phyloP scores from a whole-genome alignment of 805 yeast species.

The Saturnispora hagleri region DNA sequence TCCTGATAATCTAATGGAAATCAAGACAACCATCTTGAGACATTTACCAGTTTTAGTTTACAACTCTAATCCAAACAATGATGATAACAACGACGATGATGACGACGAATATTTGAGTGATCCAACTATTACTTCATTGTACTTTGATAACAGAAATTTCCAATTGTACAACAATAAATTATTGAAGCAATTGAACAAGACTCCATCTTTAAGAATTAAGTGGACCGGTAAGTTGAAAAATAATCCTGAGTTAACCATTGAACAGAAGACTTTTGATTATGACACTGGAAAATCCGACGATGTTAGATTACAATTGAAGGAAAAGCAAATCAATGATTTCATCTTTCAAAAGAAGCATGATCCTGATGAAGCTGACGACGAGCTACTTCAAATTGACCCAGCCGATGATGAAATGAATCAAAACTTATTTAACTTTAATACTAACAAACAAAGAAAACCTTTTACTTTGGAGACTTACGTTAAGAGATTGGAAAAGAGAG shows the following conservation, averaged over 20 bases:
- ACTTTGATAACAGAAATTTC: constrained; percentile 77
- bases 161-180: constrained; percentile 82
- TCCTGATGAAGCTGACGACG: constrained; percentile 6
- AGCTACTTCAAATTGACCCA: constrained; percentile 36
- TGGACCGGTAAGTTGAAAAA: constrained; percentile 83
- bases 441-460: constrained; percentile 20
- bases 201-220: constrained; percentile 72
- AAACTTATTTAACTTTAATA: constrained; percentile 6
- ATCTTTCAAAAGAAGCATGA: constrained; percentile 26
- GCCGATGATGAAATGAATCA: constrained; percentile 8
- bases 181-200: constrained; percentile 48
- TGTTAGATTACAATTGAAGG: constrained; percentile 62
- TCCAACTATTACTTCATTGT: constrained; percentile 77
- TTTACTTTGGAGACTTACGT: constrained; percentile 38
- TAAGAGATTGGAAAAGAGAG: constrained; percentile 54
- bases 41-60: constrained; percentile 89
- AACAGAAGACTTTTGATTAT: constrained; percentile 65
- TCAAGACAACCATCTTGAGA: constrained; percentile 87
- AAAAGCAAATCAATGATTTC: constrained; percentile 71
- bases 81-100: constrained; percentile 38
- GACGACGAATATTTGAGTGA: constrained; percentile 49
- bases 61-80: constrained; percentile 35
- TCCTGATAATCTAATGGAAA: constrained; percentile 95
- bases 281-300: constrained; percentile 39
- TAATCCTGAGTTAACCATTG: constrained; percentile 71